Percentiles rank a stretch among this genome's conserved stretches.
phyloP scores from a whole-genome alignment of 306 rosid species.

The Castanopsis chinensis region DNA sequence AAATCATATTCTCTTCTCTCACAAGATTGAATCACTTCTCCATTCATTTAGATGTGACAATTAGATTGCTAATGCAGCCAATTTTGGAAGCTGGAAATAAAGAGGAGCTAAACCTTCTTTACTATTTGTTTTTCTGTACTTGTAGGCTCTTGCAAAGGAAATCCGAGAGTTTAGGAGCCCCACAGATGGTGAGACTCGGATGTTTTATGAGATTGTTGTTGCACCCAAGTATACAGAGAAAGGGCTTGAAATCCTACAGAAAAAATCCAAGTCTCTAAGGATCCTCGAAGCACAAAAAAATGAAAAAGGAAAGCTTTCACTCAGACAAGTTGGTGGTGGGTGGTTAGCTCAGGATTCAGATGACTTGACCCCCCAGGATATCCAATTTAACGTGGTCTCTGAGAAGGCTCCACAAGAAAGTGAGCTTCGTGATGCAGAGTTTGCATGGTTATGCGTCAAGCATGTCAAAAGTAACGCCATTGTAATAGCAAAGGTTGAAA shows the following conservation, averaged over 20 bases:
- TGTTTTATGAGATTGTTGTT: conserved; percentile 98
- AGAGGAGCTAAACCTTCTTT: neutral
- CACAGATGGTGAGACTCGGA: conserved; percentile 82
- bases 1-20: conserved; percentile 3
- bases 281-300: conserved; percentile 77
- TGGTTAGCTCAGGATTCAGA: conserved; percentile 94
- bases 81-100: neutral
- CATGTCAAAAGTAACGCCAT: conserved; percentile 96
- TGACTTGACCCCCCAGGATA: conserved; percentile 68
- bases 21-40: neutral
- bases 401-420: conserved; percentile 60
- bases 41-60: neutral
- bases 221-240: conserved; percentile 83
- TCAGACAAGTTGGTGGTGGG: conserved; percentile 94
- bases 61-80: neutral
- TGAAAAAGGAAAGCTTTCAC: conserved; percentile 81
- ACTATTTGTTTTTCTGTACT: neutral
- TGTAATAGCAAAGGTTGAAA: conserved; percentile 75
- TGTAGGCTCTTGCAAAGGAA: conserved; percentile 82
- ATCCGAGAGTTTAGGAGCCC: conserved; percentile 93
- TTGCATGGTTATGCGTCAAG: conserved; percentile 89
- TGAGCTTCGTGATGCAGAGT: conserved; percentile 68
- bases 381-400: conserved; percentile 57
- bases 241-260: conserved; percentile 84
- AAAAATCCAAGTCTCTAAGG: conserved; percentile 80